Percentiles rank a stretch among this genome's conserved stretches.
Conservation (phyloP, 768 basidiomycete genomes). For the Phanerochaete sordida region DNA sequence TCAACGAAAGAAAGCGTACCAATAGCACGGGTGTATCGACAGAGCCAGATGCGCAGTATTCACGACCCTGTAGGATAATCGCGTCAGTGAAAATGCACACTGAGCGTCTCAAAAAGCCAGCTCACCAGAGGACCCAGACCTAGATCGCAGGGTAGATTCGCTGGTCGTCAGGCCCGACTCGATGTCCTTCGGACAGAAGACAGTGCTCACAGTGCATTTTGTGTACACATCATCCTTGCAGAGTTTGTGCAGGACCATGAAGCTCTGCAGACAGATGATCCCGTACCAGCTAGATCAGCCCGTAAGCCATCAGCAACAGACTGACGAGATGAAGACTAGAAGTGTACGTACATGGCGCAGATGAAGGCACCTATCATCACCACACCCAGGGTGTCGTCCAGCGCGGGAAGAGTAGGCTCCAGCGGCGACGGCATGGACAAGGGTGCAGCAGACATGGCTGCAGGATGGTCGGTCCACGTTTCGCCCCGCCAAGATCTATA, state of each 20-base stretch:
- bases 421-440: too few relatives aligned
- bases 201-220: background rate
- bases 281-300: background rate
- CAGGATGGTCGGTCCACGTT: too few relatives aligned
- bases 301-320: background rate
- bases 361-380: background rate
- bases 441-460: too few relatives aligned
- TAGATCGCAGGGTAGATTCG: background rate
- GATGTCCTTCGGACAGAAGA: too few relatives aligned
- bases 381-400: background rate
- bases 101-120: background rate
- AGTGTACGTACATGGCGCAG: background rate
- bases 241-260: background rate
- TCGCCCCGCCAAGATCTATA: too few relatives aligned
- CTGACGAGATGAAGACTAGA: background rate
- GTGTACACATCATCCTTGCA: background rate
- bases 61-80: background rate
- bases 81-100: background rate
- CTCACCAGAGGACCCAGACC: background rate
- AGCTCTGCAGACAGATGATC: background rate
- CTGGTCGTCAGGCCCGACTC: too few relatives aligned
- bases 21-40: background rate
- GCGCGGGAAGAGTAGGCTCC: background rate
- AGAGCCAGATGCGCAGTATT: background rate
- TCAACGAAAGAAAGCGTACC: background rate